Conservation (phyloP, 2,329 filamentous ascomycete genomes). For the Salinomyces thailandicus region DNA sequence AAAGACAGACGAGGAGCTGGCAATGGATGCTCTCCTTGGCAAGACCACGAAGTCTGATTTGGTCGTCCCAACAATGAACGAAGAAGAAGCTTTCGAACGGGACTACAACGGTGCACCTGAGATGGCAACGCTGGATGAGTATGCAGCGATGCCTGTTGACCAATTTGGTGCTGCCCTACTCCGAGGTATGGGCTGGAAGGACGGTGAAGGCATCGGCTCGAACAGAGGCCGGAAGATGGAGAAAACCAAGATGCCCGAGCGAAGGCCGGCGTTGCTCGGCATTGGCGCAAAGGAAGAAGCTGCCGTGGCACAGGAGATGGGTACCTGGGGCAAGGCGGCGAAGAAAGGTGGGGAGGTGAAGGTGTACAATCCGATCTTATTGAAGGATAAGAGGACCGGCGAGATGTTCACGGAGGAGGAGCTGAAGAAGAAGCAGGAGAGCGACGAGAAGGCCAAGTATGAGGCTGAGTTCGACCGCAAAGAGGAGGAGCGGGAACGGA, state of each 20-base stretch:
- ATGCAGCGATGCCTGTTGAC: constrained; percentile 81
- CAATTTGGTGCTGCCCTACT: constrained; percentile 88
- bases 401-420: constrained; percentile 54
- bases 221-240: constrained; percentile 31
- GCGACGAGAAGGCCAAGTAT: constrained; percentile 40
- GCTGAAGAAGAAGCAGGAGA: constrained; percentile 34
- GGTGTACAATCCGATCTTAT: constrained; percentile 51
- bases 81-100: constrained; percentile 28
- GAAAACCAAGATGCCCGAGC: constrained; percentile 54
- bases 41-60: constrained; percentile 27
- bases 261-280: constrained; percentile 70
- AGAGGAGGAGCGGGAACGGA: constrained; percentile 28
- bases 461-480: constrained; percentile 32
- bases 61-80: constrained; percentile 30
- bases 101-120: constrained; percentile 66
- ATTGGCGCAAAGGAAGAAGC: constrained; percentile 75
- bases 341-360: constrained; percentile 44
- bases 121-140: constrained; percentile 67
- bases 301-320: constrained; percentile 57
- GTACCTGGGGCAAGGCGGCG: constrained; percentile 62
- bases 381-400: constrained; percentile 52
- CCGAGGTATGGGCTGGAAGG: constrained; percentile 92
- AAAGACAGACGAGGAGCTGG: constrained; percentile 49
- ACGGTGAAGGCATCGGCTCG: constrained; percentile 49
- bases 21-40: constrained; percentile 37